A percentile compares a stretch with the other conserved stretches of the same genome.
Evolutionary conservation across 805 yeast genomes (phyloP).

Genomic region (Candida nonsorbophila): DNA sequence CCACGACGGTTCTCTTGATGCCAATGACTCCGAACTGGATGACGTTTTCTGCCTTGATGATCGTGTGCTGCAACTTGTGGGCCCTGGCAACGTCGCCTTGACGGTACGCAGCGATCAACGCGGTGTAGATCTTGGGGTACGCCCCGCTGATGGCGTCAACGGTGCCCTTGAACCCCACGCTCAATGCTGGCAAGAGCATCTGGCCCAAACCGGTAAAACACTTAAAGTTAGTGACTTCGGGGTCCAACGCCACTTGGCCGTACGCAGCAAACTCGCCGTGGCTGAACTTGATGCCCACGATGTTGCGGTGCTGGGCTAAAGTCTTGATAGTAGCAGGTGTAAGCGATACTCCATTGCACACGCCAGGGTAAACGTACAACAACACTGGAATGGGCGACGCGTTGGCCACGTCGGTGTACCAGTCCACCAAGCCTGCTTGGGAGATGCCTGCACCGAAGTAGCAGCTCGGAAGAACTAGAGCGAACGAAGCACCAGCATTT

Average conservation of each 20-base stretch:
- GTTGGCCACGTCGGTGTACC: slow-evolving; percentile 41
- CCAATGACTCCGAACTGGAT: slow-evolving; percentile 43
- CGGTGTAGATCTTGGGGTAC: slow-evolving; percentile 45
- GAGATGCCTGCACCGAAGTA: slow-evolving; percentile 44
- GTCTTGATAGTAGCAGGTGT: slow-evolving; percentile 32
- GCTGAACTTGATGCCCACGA: slow-evolving; percentile 49
- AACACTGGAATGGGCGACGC: slow-evolving; percentile 37
- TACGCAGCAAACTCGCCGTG: slow-evolving; percentile 47
- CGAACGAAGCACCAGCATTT: slow-evolving; percentile 34
- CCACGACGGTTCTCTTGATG: slow-evolving; percentile 37
- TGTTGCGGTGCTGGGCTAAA: slow-evolving; percentile 41
- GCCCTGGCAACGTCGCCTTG: slow-evolving; percentile 40
- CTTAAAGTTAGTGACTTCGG: slow-evolving; percentile 37
- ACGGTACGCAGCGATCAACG: slow-evolving; percentile 31
- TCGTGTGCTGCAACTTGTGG: slow-evolving; percentile 33
- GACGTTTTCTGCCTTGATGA: slow-evolving; percentile 42
- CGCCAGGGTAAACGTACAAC: slow-evolving; percentile 47
- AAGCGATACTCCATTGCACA: slow-evolving; percentile 36
- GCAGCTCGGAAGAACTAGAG: slow-evolving; percentile 39
- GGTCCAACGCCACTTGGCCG: slow-evolving; percentile 39
- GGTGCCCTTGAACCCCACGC: slow-evolving; percentile 45
- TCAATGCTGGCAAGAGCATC: slow-evolving; percentile 41
- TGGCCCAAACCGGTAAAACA: slow-evolving; percentile 50
- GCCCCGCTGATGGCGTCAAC: slow-evolving; percentile 51
- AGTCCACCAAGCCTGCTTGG: slow-evolving; percentile 44